phyloP scores from a whole-genome alignment of 441 rosid species.

The Populus hybrid region DNA sequence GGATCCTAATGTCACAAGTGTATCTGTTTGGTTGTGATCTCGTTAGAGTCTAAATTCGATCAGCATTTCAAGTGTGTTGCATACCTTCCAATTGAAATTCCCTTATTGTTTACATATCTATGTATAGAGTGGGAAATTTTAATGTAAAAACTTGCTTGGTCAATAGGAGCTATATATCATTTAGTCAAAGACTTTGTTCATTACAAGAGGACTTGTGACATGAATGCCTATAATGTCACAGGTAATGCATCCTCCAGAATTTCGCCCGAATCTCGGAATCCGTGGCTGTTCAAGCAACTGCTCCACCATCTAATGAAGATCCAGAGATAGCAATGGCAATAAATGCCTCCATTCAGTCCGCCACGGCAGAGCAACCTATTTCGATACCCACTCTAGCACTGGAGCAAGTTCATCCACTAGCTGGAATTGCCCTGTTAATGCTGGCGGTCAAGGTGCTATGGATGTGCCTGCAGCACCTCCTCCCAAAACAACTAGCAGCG shows the following conservation, averaged over 20 bases:
- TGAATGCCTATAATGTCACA: constrained; percentile 27
- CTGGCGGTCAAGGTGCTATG: constrained; percentile 11
- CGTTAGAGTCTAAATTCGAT: not conserved
- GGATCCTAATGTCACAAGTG: not conserved
- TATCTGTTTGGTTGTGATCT: not conserved
- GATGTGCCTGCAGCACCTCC: constrained; percentile 24
- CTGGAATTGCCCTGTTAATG: constrained; percentile 23
- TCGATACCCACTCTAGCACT: constrained; percentile 26
- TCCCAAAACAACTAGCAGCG: constrained; percentile 29
- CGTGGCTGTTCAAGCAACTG: constrained; percentile 54
- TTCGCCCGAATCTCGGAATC: constrained; percentile 40
- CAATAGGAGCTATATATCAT: not conserved
- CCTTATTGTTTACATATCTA: not conserved
- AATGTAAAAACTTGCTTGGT: not conserved
- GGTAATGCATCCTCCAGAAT: constrained; percentile 67
- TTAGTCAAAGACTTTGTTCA: not conserved
- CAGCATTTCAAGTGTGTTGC: not conserved
- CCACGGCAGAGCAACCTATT: constrained; percentile 35
- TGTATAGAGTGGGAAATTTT: not conserved
- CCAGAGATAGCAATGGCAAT: constrained; percentile 65
- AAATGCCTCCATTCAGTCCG: constrained; percentile 67
- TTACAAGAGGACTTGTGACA: not conserved
- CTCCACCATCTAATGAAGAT: constrained; percentile 61
- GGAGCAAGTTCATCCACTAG: constrained; percentile 49
- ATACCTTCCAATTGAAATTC: not conserved